phyloP scores from a whole-genome alignment of 2,329 filamentous ascomycete genomes.

The Exophiala aquamarina region DNA sequence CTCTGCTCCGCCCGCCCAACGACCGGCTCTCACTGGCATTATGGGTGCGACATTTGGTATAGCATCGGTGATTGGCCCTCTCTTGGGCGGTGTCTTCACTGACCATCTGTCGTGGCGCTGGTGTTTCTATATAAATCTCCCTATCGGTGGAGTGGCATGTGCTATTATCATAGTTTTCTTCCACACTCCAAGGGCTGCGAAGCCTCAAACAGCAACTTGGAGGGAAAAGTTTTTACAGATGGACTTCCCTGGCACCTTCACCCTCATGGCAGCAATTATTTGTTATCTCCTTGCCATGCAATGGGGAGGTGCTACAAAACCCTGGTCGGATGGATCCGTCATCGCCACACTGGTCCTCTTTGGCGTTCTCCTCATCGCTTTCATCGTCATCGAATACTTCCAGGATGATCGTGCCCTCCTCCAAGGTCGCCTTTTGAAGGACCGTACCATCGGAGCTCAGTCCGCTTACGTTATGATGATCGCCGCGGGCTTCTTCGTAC shows the following conservation, averaged over 20 bases:
- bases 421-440: slow-evolving; percentile 36
- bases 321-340: slow-evolving; percentile 41
- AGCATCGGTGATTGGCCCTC: slow-evolving; percentile 32
- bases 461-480: slow-evolving; percentile 39
- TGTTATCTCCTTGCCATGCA: slow-evolving; percentile 49
- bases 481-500: slow-evolving; percentile 36
- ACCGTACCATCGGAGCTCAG: slow-evolving; percentile 37
- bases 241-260: slow-evolving; percentile 44
- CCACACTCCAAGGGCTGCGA: slow-evolving; percentile 27
- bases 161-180: slow-evolving; percentile 32
- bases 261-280: slow-evolving; percentile 41
- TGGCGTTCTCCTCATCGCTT: slow-evolving; percentile 36
- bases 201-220: slow-evolving; percentile 26
- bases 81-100: slow-evolving; percentile 34
- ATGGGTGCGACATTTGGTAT: slow-evolving; percentile 31
- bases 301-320: slow-evolving; percentile 41
- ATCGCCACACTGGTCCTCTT: slow-evolving; percentile 49
- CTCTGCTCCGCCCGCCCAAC: slow-evolving; percentile 45
- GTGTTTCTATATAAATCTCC: slow-evolving; percentile 40
- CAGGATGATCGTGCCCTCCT: slow-evolving; percentile 44
- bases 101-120: slow-evolving; percentile 34
- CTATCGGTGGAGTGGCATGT: slow-evolving; percentile 32
- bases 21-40: slow-evolving; percentile 47
- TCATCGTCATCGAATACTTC: slow-evolving; percentile 38
- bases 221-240: slow-evolving; percentile 44